Base-by-base conservation (phyloP, 2,329 filamentous ascomycete species). In the Ploettnerulaceae sp. region DNA sequence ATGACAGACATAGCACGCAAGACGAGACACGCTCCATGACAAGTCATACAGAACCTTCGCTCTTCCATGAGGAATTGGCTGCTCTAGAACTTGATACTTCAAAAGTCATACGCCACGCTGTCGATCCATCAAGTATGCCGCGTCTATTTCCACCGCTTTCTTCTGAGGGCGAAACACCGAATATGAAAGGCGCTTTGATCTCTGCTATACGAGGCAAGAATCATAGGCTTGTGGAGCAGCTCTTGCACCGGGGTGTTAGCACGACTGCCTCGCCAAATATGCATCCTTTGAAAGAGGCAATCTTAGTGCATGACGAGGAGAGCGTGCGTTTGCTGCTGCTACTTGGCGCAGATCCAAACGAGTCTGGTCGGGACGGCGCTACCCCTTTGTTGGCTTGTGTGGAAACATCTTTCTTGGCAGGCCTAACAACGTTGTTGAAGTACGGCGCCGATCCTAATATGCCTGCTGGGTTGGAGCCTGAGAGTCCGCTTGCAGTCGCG, bases 371-470 rank as follows among this genome's bases (percentile, higher is more conserved):
- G 20, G 66, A 73, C 14, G 72, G 73, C 18, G 57, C 72, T 25
- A 76, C 73, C 0, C 77, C 79, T 2, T 67, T 82, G 2, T 68
- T 68, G 41, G 71, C 64, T 12, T 72, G 71, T 0, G 74, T 73
- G 2, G 76, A 75, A 54, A 71, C 70, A 49, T 71, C 69, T 0
- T 79, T 77, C 58, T 60, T 76, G 31, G 75, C 77, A 17, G 79
- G 73, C 3, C 77, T 79, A 0, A 74, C 74, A 22, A 66, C 76
- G 40, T 71, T 86, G 4, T 70, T 82, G 54, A 82, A 83, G 64
- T 84, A 85, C 51, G 79, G 80, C 8, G 77, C 77, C 12, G 77
- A 78, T 58, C 72, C 73, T 7, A 79, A 79, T 57, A 66, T 76
- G 35, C 63, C 68, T 1, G 67, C 70, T 1, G 73, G 76, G 0